Evolutionary conservation across 2,329 filamentous ascomycete genomes (phyloP).

Genomic region (Aspergillus persii): DNA sequence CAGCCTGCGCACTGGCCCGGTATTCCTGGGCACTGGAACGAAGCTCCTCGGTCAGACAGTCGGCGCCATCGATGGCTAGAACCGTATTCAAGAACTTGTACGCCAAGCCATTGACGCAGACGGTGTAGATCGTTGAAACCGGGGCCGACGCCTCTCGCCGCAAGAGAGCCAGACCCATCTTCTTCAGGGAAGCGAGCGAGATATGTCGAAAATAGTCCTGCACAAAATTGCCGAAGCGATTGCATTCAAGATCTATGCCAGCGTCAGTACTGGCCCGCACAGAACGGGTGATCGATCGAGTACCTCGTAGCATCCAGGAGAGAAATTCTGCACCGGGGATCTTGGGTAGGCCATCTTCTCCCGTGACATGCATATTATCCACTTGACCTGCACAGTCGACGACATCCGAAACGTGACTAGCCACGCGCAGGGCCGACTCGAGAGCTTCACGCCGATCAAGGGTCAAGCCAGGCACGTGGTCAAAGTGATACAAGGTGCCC

Average conservation of each 20-base stretch:
- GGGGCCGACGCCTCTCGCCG: slow-evolving; percentile 3
- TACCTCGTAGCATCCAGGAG: slow-evolving; percentile 24
- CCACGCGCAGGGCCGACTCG: slow-evolving; percentile 14
- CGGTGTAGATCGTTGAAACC: slow-evolving; percentile 15
- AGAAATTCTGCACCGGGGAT: slow-evolving; percentile 17
- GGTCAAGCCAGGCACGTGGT: slow-evolving; percentile 6
- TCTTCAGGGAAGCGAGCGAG: slow-evolving; percentile 14
- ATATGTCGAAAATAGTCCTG: slow-evolving; percentile 22
- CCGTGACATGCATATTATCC: neutral
- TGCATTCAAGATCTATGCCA: slow-evolving; percentile 15
- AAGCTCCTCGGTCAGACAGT: slow-evolving; percentile 7
- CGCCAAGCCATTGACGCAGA: slow-evolving; percentile 20
- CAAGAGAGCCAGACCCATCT: slow-evolving; percentile 19
- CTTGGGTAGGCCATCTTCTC: neutral
- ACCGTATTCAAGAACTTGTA: slow-evolving; percentile 22
- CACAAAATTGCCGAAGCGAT: slow-evolving; percentile 18
- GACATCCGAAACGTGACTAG: slow-evolving; percentile 6
- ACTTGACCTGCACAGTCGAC: neutral
- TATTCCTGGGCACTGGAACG: slow-evolving; percentile 8
- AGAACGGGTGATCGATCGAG: neutral
- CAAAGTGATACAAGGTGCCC: slow-evolving; percentile 10
- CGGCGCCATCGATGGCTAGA: slow-evolving; percentile 3
- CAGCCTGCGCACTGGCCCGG: slow-evolving; percentile 11
- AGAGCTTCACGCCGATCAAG: slow-evolving; percentile 11
- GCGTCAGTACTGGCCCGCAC: neutral